Base-by-base conservation (phyloP, 306 rosid genomes). In the Lagenaria siceraria region DNA sequence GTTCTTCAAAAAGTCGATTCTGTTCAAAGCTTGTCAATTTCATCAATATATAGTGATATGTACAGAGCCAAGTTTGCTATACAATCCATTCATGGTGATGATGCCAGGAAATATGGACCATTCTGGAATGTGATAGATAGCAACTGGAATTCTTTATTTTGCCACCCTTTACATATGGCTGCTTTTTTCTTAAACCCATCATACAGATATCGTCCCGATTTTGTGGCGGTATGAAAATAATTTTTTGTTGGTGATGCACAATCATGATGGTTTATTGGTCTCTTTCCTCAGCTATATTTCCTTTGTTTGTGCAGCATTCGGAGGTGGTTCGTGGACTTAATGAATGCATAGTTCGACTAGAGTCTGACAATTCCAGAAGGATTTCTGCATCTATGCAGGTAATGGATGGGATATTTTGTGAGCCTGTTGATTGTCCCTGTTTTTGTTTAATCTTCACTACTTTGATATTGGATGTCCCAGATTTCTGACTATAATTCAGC, bases 151-250 rank as follows among this genome's bases (percentile, higher is more conserved):
- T 89, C 90, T 29, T 80, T 85, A 78, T 93, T 89, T 82, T 85
- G 84, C 88, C 98, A 94, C 78, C 96, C 97, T 52, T 88, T 92
- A 74, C 90, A 87, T 81, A 79, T 87, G 90, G 97, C 97, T 84
- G 97, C 96, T n/a, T 86, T 89, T 89, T 94, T 87, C 90, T 82
- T 94, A 78, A 94, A 94, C 79, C 97, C 97, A 64, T 89, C 97
- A n/a, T 90, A 89, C 82, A 83, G 95, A 75, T 90, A 90, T 76
- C 92, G 90, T 76, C 82, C 90, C 7, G 98, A 94, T 83, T 92
- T 89, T 84, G 75, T 87, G 80, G 84, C 85, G 92, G 98, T 94
- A 90, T 40, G 80, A 80, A 72, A 76, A 63, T 75, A 71, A 77
- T 65, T 71, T 35, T 77, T 53, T 78, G 76, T 72, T 74, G 75